Conservation (phyloP, 192 early-diverging fungal genomes). For the Dissophora ornata region DNA sequence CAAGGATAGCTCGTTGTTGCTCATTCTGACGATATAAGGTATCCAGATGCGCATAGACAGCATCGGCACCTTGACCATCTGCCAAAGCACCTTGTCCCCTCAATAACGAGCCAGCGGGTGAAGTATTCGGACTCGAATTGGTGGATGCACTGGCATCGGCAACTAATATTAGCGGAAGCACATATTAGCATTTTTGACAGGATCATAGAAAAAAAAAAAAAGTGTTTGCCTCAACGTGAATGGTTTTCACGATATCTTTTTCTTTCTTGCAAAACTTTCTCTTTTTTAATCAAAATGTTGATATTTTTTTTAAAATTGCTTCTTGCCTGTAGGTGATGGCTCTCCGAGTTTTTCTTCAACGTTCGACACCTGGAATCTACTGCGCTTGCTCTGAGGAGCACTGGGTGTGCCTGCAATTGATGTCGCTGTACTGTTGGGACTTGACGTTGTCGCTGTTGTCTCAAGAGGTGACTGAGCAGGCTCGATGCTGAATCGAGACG, state of each 20-base stretch:
- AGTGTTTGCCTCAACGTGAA: too few relatives aligned
- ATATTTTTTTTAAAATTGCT: neutral
- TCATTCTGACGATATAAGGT: conserved; percentile 62
- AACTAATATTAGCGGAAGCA: neutral
- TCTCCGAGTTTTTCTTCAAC: conserved; percentile 28
- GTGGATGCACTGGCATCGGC: conserved; percentile 31
- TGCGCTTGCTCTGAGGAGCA: conserved; percentile 34
- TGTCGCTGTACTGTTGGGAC: conserved; percentile 1
- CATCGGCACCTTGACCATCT: conserved; percentile 20
- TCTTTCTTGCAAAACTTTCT: too few relatives aligned
- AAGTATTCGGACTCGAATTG: conserved; percentile 52
- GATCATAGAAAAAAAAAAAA: neutral
- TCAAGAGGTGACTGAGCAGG: neutral
- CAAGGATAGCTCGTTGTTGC: conserved; percentile 50
- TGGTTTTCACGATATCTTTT: too few relatives aligned
- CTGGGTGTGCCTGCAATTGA: conserved; percentile 23
- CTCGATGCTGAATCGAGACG: conserved; percentile 42
- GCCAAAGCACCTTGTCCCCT: conserved; percentile 42
- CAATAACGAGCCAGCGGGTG: conserved; percentile 51
- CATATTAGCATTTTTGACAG: too few relatives aligned
- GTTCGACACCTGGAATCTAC: conserved; percentile 45
- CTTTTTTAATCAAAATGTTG: too few relatives aligned
- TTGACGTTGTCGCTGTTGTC: neutral
- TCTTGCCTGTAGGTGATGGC: conserved; percentile 15
- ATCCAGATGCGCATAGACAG: conserved; percentile 49